Percentiles rank a stretch among this genome's conserved stretches.
These are phyloP conservation scores for Quillaja saponaria DNA, from an alignment of 306 rosid species.

Conservation along the genomic window DNA sequence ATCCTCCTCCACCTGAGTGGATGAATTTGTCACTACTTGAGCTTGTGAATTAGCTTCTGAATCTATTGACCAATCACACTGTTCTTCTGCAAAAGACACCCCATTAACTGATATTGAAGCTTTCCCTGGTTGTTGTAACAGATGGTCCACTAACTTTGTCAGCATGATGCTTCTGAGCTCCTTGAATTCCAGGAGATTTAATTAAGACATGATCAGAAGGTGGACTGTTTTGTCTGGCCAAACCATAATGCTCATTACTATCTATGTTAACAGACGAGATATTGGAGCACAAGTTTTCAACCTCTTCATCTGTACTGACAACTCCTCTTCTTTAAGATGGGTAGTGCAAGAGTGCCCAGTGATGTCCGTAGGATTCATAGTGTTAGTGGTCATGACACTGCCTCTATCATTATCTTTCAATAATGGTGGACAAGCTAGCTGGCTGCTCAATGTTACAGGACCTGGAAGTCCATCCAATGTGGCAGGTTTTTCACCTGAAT, in stretches of 20 bases:
- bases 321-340: conserved; percentile 38
- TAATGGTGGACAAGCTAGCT: conserved; percentile 41
- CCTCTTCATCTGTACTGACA: conserved; percentile 41
- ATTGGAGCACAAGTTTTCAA: conserved; percentile 51
- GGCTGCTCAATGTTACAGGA: conserved; percentile 41
- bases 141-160: conserved; percentile 44
- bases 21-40: conserved; percentile 29
- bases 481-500: conserved; percentile 39
- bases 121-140: conserved; percentile 37
- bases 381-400: conserved; percentile 29
- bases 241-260: conserved; percentile 41
- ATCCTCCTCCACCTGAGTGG: conserved; percentile 73
- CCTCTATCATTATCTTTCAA: conserved; percentile 43
- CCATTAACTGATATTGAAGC: conserved; percentile 31
- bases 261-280: conserved; percentile 46
- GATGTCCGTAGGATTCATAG: conserved; percentile 32
- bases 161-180: conserved; percentile 35
- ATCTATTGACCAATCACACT: conserved; percentile 47
- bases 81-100: conserved; percentile 43
- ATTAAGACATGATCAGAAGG: conserved; percentile 38
- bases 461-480: conserved; percentile 41
- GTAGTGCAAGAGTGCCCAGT: conserved; percentile 45
- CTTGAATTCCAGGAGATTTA: conserved; percentile 44
- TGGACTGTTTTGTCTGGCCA: conserved; percentile 40
- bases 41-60: conserved; percentile 44